Base-by-base conservation (phyloP, 2,329 filamentous ascomycete species). In the Hirsutella rhossiliensis region DNA sequence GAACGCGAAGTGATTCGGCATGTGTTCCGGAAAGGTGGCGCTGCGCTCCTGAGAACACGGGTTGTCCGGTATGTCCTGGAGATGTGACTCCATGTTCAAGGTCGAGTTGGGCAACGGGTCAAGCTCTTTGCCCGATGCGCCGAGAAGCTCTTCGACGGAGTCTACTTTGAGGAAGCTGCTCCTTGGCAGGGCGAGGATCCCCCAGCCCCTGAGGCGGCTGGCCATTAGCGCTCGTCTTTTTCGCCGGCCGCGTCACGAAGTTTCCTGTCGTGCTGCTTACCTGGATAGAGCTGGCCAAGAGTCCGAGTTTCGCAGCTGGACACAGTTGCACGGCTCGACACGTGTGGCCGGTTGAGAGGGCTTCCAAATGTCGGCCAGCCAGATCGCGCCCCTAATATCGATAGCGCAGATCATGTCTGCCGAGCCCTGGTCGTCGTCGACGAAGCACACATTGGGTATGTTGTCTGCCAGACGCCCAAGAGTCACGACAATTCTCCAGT, bases 281-380 rank as follows among this genome's bases (percentile, higher is more conserved):
- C 52, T 55, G 6, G 62, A 62, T 2, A 46, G 42, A 17, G 49
- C 47, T 11, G 54, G 54, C 30, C 47, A 56, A 40, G 51, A 53
- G 38, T 65, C 59, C 41, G 60, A 56, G 39, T 58, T 63, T 42
- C 47, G 54, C 39, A 55, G 40, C 31, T 48, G 34, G 46, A 39
- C 36, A 32, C 43, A 46, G 13, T 17, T 38, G 27, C 41, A 47
- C 3, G 48, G 47, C 6, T 31, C 43, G 17, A 66, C 50, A 4
- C 54, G 50, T 13, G 63, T 48, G 11, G 54, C 51, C 0, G 55
- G 52, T 43, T 56, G 52, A 11, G 40, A 44, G 3, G 56, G 45
- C 31, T 61, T 64, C 74, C 73, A 78, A 13, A 79, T 75, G 38
- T 74, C 62, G 37, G 73, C 62, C 12, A 76, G 47, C 68, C 71